Percentiles rank a stretch among this genome's conserved stretches.
Evolutionary conservation across 257 asterid species (phyloP).

Genomic region (Coffea canephora): DNA sequence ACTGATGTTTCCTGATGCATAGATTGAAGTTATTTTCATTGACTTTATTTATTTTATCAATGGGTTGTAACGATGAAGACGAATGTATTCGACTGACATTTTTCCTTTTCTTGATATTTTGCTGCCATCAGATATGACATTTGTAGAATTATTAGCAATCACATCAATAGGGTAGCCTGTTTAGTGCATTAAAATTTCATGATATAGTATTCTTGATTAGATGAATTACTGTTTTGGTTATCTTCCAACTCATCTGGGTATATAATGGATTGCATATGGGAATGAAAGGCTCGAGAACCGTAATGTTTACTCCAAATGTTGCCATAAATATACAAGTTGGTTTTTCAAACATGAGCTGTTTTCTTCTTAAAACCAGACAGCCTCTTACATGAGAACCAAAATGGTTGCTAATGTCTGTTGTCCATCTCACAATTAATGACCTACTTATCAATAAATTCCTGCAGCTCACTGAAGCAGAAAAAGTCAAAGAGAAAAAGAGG

Average conservation of each 20-base stretch:
- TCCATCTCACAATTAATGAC: neutral
- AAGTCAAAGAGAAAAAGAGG: constrained; percentile 32
- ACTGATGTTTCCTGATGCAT: neutral
- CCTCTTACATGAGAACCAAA: neutral
- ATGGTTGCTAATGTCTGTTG: neutral
- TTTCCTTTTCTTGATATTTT: neutral
- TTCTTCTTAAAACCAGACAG: neutral
- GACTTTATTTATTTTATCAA: no score
- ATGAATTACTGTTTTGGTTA: neutral
- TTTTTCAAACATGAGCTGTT: neutral
- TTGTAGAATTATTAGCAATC: neutral
- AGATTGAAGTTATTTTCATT: neutral
- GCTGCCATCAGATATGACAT: neutral
- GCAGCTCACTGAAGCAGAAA: constrained; percentile 45
- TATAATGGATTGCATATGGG: neutral
- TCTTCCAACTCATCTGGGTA: neutral
- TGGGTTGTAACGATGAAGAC: neutral
- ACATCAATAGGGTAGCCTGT: neutral
- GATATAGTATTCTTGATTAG: neutral
- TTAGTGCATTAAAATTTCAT: neutral
- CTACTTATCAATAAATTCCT: neutral
- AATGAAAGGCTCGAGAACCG: neutral
- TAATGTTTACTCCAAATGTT: neutral
- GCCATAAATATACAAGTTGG: neutral
- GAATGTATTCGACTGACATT: neutral